Base-by-base conservation (phyloP, 2,329 filamentous ascomycete species). In the Aspergillus ochraceus region DNA sequence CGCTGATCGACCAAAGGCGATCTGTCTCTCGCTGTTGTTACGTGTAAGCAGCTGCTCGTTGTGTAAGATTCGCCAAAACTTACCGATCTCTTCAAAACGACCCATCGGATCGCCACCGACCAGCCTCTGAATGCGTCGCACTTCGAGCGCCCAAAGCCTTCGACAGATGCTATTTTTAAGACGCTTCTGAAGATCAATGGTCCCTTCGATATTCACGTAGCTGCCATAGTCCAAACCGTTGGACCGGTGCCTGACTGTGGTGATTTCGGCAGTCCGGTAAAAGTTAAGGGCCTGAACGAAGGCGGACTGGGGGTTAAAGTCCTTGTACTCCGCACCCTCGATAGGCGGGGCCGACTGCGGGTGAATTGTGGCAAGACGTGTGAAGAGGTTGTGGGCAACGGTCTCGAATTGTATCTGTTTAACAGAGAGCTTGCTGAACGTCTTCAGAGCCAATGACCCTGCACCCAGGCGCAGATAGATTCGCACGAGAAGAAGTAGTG, bases 331-430 rank as follows among this genome's bases (percentile, higher is more conserved):
- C 17, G 69, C 70, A 10, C 71, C 73, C 54, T 77, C 75, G 52
- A 74, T 69, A 1, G 77, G 74, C 5, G 77, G 76, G 14, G 71
- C 75, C 26, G 74, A 69, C 52, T 77, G 73, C 39, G 80, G 80
- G 59, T 82, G 80, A 22, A 81, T 74, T 1, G 77, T 78, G 29
- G 78, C 76, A 46, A 82, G 73, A 20, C 79, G 78, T 0, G 79
- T 81, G 62, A 79, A 78, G 12, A 82, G 67, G 46, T 79, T 76
- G 67, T 82, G 80, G 6, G 78, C 76, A 49, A 82, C 75, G 19
- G 76, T 78, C 63, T 81, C 79, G 63, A 75, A 79, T 65, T 82
- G 80, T 60, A 82, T 64, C 55, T 82, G 79, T 64, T 82, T 82
- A 54, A 82, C 72, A 17, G 77, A 78, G 19, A 82, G 73, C 58